A percentile compares a stretch with the other conserved stretches of the same genome.
Conservation (phyloP, 495 filamentous ascomycete species). For the Xylaria telfairii region DNA sequence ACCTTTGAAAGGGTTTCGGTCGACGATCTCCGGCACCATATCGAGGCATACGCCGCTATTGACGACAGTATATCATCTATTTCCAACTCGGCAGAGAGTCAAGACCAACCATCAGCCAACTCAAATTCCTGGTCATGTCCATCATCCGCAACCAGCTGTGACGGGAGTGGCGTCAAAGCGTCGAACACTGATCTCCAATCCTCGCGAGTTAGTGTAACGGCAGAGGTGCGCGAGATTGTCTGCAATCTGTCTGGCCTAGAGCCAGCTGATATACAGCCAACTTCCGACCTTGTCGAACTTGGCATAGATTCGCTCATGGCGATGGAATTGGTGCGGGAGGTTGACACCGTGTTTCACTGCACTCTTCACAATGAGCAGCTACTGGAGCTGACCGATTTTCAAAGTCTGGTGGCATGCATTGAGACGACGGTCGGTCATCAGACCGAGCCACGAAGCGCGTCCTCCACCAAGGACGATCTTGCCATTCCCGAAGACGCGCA, state of each 20-base stretch:
- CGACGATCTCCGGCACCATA: not conserved
- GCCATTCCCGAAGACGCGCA: not conserved
- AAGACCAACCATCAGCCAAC: no score
- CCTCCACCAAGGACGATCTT: not conserved
- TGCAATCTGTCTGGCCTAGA: slow-evolving; percentile 53
- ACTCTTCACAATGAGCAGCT: slow-evolving; percentile 34
- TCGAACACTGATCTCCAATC: slow-evolving; percentile 22
- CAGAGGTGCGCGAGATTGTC: slow-evolving; percentile 32
- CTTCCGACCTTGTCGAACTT: slow-evolving; percentile 52
- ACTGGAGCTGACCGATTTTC: not conserved
- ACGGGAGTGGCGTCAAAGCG: slow-evolving; percentile 22
- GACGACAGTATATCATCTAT: not conserved
- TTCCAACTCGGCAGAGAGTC: no score
- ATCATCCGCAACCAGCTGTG: no score
- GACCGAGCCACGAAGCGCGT: not conserved
- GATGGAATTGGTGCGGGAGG: slow-evolving; percentile 59
- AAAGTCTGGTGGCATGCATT: not conserved
- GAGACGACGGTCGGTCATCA: not conserved
- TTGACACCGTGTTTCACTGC: slow-evolving; percentile 51
- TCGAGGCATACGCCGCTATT: not conserved
- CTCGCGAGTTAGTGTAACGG: no score
- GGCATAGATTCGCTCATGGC: slow-evolving; percentile 63
- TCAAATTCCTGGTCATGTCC: no score
- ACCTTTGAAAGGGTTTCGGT: not conserved
- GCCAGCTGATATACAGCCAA: slow-evolving; percentile 44